Base-by-base conservation (phyloP, 2,329 filamentous ascomycete species). In the Akanthomyces muscarius region DNA sequence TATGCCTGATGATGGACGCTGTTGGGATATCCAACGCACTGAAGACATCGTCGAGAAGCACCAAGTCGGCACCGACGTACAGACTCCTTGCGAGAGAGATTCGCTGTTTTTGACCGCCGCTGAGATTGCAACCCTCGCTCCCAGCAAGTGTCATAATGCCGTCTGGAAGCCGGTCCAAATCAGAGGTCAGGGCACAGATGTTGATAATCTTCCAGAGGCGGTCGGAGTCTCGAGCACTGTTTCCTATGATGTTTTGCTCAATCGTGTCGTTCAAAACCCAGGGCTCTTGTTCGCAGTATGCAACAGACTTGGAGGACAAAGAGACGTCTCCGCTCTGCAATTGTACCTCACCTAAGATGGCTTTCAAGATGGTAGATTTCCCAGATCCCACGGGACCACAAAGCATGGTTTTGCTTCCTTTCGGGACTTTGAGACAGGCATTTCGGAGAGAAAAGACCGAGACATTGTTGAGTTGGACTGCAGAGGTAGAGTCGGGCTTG, bases 311-410 rank as follows among this genome's bases (percentile, higher is more conserved):
- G 33, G 33, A 36, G 10, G 33, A 36, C 63, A 63, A 0, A 53
- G 30, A 28, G 4, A 59, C 5, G 2, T 21, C 6, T 41, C 56
- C 56, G 2, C 45, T 7, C 10, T 16, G 13, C 5, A 13, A 23
- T 11, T 10, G 38, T 0, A 67, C 61, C 53, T 74, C 73, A 8
- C 72, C 71, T 0, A 76, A 68, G 0, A 77, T 59, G 11, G 69
- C 66, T 38, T 73, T 70, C 41, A 75, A 65, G 1, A 76, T 62
- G 2, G 72, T 73, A 0, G 72, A 73, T 58, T 77, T 78, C 10
- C 76, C 76, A 41, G 68, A 73, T 0, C 74, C 76, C 0, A 77
- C 73, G 0, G 73, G 71, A 0, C 76, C 76, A 6, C 73, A 64
- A 3, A 77, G 36, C 11, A 75, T 65, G n/a, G 66, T 61, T 50